phyloP scores from a whole-genome alignment of 164 flowering plant species.

The Santalum album region DNA sequence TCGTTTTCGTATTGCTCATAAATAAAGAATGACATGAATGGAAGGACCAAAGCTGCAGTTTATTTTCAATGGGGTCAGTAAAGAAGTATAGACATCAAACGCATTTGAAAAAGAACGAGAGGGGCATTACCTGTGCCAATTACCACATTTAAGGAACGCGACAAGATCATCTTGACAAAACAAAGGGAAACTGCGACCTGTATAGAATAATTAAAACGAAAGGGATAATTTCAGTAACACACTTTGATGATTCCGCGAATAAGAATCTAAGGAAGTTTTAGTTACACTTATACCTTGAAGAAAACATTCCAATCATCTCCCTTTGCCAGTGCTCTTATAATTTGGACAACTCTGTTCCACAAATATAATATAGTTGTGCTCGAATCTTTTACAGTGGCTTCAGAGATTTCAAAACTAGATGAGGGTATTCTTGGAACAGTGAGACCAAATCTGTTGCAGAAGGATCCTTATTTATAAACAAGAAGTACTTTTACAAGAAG shows the following conservation, averaged over 20 bases:
- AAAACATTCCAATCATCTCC: constrained; percentile 64
- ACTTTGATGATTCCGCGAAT: no score
- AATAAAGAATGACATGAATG: constrained; percentile 50
- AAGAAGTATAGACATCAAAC: neutral
- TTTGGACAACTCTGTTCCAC: constrained; percentile 45
- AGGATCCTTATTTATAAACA: constrained; percentile 9
- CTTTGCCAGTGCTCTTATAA: constrained; percentile 34
- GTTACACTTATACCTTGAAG: constrained; percentile 46
- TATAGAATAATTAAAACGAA: neutral
- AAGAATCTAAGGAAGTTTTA: no score
- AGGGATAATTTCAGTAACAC: no score
- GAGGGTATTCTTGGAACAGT: constrained; percentile 26
- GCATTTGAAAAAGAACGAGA: neutral
- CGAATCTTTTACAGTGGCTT: constrained; percentile 24
- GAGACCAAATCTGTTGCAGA: constrained; percentile 43
- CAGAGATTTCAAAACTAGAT: constrained; percentile 54
- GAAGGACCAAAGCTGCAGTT: constrained; percentile 45
- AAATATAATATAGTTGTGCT: constrained; percentile 19
- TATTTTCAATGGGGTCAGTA: neutral
- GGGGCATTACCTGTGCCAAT: constrained; percentile 46
- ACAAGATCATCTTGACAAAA: constrained; percentile 33
- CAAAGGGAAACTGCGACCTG: constrained; percentile 46
- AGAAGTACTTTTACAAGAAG: neutral
- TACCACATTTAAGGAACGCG: constrained; percentile 25
- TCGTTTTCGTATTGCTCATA: constrained; percentile 73